phyloP scores from a whole-genome alignment of 169 alveolate genomes.

The Plasmodium sp. region DNA sequence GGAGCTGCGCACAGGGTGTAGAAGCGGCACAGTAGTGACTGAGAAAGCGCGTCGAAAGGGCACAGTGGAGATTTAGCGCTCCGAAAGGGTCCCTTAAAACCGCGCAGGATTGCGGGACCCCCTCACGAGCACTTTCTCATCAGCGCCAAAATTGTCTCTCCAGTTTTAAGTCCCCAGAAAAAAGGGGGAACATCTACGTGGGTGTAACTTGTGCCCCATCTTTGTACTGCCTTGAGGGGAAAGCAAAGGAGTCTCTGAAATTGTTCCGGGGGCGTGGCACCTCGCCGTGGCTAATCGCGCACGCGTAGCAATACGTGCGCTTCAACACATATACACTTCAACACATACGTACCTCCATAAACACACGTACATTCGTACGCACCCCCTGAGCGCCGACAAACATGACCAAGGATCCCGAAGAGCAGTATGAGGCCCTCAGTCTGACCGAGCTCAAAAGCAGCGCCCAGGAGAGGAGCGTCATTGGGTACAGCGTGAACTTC shows the following conservation, averaged over 20 bases:
- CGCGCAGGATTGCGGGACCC: neutral
- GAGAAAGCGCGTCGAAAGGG: neutral
- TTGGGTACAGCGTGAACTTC: slow-evolving; percentile 55
- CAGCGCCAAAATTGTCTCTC: neutral
- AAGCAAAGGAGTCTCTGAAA: neutral
- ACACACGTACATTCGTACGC: neutral
- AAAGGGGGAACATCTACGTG: neutral
- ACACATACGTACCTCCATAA: neutral
- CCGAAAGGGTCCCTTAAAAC: neutral
- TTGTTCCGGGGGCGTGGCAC: neutral
- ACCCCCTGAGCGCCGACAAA: neutral
- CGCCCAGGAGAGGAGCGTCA: slow-evolving; percentile 19
- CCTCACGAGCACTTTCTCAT: neutral
- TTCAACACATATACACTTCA: neutral
- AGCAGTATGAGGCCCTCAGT: slow-evolving; percentile 42
- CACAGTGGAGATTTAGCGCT: neutral
- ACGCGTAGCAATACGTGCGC: neutral
- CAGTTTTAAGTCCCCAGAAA: neutral
- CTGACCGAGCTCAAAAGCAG: slow-evolving; percentile 65
- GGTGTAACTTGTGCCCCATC: neutral
- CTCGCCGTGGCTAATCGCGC: neutral
- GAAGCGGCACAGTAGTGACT: neutral
- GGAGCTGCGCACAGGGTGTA: neutral
- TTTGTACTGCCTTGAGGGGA: neutral
- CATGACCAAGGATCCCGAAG: slow-evolving; percentile 53